phyloP scores from a whole-genome alignment of 371 early-diverging fungal species.

The Nematocida sp. region DNA sequence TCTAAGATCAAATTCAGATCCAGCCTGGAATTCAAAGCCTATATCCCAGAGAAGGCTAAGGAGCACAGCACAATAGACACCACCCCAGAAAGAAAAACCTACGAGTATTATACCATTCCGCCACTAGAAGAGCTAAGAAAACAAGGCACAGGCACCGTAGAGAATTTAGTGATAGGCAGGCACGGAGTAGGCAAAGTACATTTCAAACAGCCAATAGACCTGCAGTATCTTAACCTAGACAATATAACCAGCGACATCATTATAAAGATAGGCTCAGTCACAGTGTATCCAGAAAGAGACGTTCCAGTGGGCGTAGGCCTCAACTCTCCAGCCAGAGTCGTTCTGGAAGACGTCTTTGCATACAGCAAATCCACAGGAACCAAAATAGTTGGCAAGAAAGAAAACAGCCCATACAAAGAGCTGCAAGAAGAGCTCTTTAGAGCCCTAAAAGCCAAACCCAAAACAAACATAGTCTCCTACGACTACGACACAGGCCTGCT shows the following conservation, averaged over 20 bases:
- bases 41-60: neutral
- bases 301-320: constrained; percentile 18
- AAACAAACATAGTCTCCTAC: neutral
- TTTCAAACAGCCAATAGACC: constrained; percentile 26
- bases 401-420: neutral
- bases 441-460: neutral
- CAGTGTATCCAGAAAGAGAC: neutral
- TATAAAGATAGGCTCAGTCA: neutral
- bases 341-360: neutral
- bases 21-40: neutral
- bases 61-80: neutral
- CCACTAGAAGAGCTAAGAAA: constrained; percentile 28
- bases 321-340: constrained; percentile 8
- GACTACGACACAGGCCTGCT: neutral
- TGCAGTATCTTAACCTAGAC: constrained; percentile 26
- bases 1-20: constrained; percentile 50
- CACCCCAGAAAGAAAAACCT: neutral
- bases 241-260: neutral
- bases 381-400: neutral
- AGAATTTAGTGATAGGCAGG: constrained; percentile 23
- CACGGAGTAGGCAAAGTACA: constrained; percentile 2
- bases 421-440: neutral
- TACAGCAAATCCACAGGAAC: constrained; percentile 39
- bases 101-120: constrained; percentile 37
- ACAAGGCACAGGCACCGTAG: constrained; percentile 12